These are phyloP conservation scores for Barnettozyma californica DNA, from an alignment of 805 yeast species.

Conservation along the genomic window DNA sequence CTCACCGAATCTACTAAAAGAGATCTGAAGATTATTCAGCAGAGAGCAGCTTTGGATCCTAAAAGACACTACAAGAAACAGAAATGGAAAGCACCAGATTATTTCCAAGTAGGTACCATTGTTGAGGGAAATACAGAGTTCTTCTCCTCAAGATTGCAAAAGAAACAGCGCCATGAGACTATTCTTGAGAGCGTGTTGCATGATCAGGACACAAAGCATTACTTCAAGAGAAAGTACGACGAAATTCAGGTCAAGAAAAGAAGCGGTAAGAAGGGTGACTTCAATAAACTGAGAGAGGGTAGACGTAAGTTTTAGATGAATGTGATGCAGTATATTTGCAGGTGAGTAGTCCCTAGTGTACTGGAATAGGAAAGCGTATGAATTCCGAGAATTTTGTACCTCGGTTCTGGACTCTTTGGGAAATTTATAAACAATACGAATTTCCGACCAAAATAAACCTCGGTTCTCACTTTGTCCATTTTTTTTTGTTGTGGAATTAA, in stretches of 20 bases:
- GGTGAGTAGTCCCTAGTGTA: no score
- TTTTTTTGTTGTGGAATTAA: neutral
- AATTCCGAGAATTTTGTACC: conserved; percentile 1
- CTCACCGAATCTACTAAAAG: conserved; percentile 66
- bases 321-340: neutral
- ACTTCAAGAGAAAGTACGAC: conserved; percentile 77
- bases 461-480: conserved; percentile 10
- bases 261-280: conserved; percentile 63
- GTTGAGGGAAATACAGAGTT: conserved; percentile 78
- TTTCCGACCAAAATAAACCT: conserved; percentile 10
- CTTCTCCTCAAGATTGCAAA: conserved; percentile 58
- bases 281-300: conserved; percentile 56
- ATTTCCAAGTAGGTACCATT: conserved; percentile 85
- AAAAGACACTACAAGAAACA: conserved; percentile 92
- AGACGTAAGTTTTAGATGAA: conserved; percentile 40
- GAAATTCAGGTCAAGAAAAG: conserved; percentile 66
- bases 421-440: conserved; percentile 8
- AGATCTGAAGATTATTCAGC: conserved; percentile 72
- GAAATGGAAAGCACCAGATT: conserved; percentile 69
- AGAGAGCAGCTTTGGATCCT: conserved; percentile 90
- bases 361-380: no score
- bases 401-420: conserved; percentile 12
- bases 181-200: conserved; percentile 78
- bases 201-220: conserved; percentile 62
- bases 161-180: conserved; percentile 69